phyloP scores from a whole-genome alignment of 1,284 basidiomycete genomes.

The Fomitopsis schrenkii region DNA sequence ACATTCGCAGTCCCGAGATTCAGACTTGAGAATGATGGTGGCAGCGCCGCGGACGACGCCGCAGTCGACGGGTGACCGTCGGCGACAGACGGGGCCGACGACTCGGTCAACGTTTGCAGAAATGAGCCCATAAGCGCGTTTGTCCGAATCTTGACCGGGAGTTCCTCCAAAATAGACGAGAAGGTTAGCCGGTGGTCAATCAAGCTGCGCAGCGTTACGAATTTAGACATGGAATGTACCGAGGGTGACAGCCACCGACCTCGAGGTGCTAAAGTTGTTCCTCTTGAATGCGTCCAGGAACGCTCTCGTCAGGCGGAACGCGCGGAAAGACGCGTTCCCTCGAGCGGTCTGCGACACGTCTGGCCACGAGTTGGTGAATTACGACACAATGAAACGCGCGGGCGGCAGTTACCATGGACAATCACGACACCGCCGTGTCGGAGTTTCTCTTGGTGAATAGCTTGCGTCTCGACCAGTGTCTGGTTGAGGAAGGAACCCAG shows the following conservation, averaged over 20 bases:
- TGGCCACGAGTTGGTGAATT: conserved; percentile 21
- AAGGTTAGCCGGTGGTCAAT: conserved; percentile 87
- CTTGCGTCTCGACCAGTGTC: conserved; percentile 86
- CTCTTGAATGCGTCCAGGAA: conserved; percentile 87
- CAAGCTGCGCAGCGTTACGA: conserved; percentile 49
- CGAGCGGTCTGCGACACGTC: conserved; percentile 74
- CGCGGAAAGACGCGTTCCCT: conserved; percentile 89
- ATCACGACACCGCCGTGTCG: conserved; percentile 87
- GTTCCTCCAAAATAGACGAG: conserved; percentile 85
- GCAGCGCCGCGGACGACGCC: conserved; percentile 36
- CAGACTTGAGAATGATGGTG: conserved; percentile 55
- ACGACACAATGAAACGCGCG: conserved; percentile 4
- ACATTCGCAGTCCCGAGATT: conserved; percentile 59
- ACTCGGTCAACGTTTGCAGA: conserved; percentile 61
- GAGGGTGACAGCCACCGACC: conserved; percentile 38
- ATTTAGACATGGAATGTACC: conserved; percentile 1
- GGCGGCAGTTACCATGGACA: conserved; percentile 66
- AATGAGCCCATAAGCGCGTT: conserved; percentile 87
- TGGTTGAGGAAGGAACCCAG: conserved; percentile 93
- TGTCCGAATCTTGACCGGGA: conserved; percentile 87
- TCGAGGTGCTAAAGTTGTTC: conserved; percentile 83
- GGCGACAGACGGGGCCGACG: conserved; percentile 30
- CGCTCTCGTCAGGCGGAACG: conserved; percentile 81
- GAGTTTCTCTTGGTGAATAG: conserved; percentile 75
- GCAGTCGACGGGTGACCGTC: conserved; percentile 36